A percentile compares a stretch with the other conserved stretches of the same genome.
phyloP scores from a whole-genome alignment of 2,329 filamentous ascomycete genomes.

The Thelonectria blattea region DNA sequence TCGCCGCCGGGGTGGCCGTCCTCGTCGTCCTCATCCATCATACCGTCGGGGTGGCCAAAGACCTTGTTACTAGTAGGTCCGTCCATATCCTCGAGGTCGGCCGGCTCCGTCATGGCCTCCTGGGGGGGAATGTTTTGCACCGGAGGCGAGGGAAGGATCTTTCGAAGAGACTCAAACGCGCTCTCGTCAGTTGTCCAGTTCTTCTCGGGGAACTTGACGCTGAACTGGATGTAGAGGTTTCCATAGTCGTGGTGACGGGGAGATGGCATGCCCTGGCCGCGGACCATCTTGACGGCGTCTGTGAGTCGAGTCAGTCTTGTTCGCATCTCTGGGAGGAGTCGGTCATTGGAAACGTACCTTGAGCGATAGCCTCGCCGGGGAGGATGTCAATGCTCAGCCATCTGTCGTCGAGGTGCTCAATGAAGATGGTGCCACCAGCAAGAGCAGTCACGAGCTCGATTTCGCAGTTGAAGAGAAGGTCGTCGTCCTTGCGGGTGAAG shows the following conservation, averaged over 20 bases:
- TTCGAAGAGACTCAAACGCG: slow-evolving; percentile 80
- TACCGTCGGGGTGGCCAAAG: slow-evolving; percentile 64
- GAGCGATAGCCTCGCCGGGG: slow-evolving; percentile 92
- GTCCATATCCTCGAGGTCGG: slow-evolving; percentile 85
- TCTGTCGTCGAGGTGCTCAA: slow-evolving; percentile 96
- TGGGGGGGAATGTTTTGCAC: slow-evolving; percentile 71
- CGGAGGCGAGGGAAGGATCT: slow-evolving; percentile 76
- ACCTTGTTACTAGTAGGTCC: slow-evolving; percentile 68
- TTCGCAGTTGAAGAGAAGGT: slow-evolving; percentile 92
- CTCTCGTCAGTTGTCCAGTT: slow-evolving; percentile 69
- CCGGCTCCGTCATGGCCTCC: slow-evolving; percentile 92
- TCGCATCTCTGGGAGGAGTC: neutral
- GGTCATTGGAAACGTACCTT: slow-evolving; percentile 65
- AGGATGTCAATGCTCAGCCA: slow-evolving; percentile 94
- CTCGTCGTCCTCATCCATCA: slow-evolving; percentile 78
- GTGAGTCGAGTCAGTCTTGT: slow-evolving; percentile 26
- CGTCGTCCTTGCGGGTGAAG: slow-evolving; percentile 95
- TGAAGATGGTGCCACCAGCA: slow-evolving; percentile 86
- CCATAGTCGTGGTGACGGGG: slow-evolving; percentile 93
- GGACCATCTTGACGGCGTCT: slow-evolving; percentile 93
- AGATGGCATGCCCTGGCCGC: slow-evolving; percentile 97
- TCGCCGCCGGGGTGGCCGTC: slow-evolving; percentile 77
- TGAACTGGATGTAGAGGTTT: slow-evolving; percentile 97
- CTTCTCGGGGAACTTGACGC: slow-evolving; percentile 93
- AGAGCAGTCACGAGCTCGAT: slow-evolving; percentile 96